Conservation (phyloP, 768 basidiomycete species). For the Lyophyllum shimeji region DNA sequence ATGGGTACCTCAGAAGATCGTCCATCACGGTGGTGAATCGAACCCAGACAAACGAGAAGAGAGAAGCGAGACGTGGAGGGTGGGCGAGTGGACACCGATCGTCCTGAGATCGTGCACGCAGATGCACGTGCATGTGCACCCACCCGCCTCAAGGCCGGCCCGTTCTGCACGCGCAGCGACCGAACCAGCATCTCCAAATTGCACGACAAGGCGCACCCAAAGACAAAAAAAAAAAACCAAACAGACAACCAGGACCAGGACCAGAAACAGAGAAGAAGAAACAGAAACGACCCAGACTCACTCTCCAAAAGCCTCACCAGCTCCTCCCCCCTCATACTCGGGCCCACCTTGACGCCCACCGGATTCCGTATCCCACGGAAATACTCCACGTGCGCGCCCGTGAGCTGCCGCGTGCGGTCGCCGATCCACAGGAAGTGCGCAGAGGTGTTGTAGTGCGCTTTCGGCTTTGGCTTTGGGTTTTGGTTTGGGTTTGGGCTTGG, state of each 20-base stretch:
- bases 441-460: slow-evolving; percentile 82
- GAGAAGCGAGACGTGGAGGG: too few relatives aligned
- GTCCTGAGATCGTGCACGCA: too few relatives aligned
- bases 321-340: slow-evolving; percentile 79
- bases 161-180: too few relatives aligned
- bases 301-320: slow-evolving; percentile 74
- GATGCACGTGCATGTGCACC: too few relatives aligned
- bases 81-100: too few relatives aligned
- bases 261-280: not conserved
- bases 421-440: slow-evolving; percentile 98
- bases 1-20: too few relatives aligned
- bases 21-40: too few relatives aligned
- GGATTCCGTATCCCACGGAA: slow-evolving; percentile 92
- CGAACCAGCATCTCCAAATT: too few relatives aligned
- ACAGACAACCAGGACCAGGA: not conserved
- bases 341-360: slow-evolving; percentile 95
- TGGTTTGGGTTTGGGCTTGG: too few relatives aligned
- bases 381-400: slow-evolving; percentile 94
- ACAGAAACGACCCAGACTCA: slow-evolving; percentile 37
- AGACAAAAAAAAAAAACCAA: not conserved
- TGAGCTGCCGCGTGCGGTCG: slow-evolving; percentile 89
- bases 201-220: too few relatives aligned
- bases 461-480: slow-evolving; percentile 14
- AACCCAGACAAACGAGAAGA: too few relatives aligned
- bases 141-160: too few relatives aligned